Evolutionary conservation across 371 early-diverging fungal genomes (phyloP), one percentile per base, ranked within the genome.

Genomic region (Apophysomyces ossiformis): DNA sequence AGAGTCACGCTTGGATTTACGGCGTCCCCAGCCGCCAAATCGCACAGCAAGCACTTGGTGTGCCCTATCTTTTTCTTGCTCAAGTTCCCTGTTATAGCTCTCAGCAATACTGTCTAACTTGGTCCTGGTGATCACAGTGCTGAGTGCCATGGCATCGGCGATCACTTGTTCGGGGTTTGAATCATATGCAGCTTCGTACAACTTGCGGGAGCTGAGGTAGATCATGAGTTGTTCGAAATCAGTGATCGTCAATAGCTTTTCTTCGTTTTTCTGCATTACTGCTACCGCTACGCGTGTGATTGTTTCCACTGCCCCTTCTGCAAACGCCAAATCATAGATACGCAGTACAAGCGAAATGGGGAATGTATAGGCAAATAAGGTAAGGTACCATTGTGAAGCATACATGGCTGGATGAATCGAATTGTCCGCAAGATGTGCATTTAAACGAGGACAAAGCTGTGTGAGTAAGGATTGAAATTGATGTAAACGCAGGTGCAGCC

Each of bases 371-470:
- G 98, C 95, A 76, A 97, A 98, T 56, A 96, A 70, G 4, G 99
- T 96, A 78, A 98, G 84, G 77, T 96, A 96, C 97, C 97, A 95
- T 69, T 93, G 94, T 5, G 93, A 90, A 1, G 92, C 96, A 68
- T 93, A 98, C 95, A 97, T 96, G 66, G 90, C 92, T 0, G 93
- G 82, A 61, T 87, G 84, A 56, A 98, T 86, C 57, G 88, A 89
- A 66, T 95, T 88, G 63, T 79, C 65, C 12, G 77, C 74, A 56
- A 97, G 80, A 69, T 96, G 96, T 32, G 83, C 79, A 61, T 84
- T 73, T n/a, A 96, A 76, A 43, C 79, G 77, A 15, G 98, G 98
- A 72, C 95, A 82, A 37, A 71, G 85, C 63, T 96, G 95, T 5
- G 87, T 75, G 7, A 98, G 74, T 43, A 97, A 75, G n/a, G 86